Evolutionary conservation across 2,329 filamentous ascomycete species (phyloP), one percentile per base, ranked within the genome.

Genomic region (Canariomyces notabilis): DNA sequence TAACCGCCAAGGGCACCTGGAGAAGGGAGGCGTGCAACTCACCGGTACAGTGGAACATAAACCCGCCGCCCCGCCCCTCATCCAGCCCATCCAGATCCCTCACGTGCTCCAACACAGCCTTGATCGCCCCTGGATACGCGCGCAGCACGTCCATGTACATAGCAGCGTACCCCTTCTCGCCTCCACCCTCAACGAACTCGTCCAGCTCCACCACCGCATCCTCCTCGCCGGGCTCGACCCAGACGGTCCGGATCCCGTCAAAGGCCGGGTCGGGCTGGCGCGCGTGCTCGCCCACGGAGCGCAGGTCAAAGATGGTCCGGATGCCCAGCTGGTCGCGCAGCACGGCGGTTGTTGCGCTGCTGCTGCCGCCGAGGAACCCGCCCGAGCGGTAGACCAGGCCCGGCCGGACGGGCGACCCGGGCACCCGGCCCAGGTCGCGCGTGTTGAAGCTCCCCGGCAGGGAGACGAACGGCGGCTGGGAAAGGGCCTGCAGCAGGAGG

Each of bases 21-120:
- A 20, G 18, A 31, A 7, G 3, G 18, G 15, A 16, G 26, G 14
- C 9, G 26, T 9, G 22, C 8, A 9, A 61, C 67, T 54, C 54
- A 76, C 75, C 75, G 7, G 71, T 76, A 57, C 76, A 80, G 57
- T 80, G 76, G 33, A 79, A 71, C 38, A 79, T 50, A 48, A 77
- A 67, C 14, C 68, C 65, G 56, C 74, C 67, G 1, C 57, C 47
- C 6, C 69, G 68, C 9, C 21, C 22, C 18, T 64, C 61, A 8
- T 9, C 26, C 4, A 4, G 4, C 26, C 4, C 26, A 4, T 29
- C 26, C 4, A 8, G 7, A 50, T 78, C 74, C 40, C 71, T 62
- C 8, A 78, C 63, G 47, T 72, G 70, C 56, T 73, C 66, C 20
- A 79, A 63, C 5, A 79, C 62, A 6, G 26, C 26, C 26, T 29